Percentiles rank a stretch among this genome's conserved stretches.
phyloP scores from a whole-genome alignment of 768 basidiomycete genomes.

The Kwoniella heveanensis region DNA sequence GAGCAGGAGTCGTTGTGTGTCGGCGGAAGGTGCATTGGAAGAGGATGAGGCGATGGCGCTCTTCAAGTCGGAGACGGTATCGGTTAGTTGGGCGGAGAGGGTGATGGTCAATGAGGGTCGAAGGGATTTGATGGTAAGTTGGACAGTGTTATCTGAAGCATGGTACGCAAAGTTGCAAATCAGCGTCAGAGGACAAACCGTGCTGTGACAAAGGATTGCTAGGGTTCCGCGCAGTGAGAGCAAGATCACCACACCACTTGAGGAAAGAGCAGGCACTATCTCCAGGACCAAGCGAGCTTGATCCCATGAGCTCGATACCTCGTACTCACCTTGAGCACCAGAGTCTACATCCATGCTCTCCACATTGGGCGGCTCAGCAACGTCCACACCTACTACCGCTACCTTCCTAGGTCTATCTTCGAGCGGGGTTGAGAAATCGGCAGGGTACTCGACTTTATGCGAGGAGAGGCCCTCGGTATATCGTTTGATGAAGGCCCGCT shows the following conservation, averaged over 20 bases:
- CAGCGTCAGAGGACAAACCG: background rate
- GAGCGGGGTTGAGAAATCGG: slow-evolving; percentile 50
- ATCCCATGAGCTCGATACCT: no score
- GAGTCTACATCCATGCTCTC: slow-evolving; percentile 42
- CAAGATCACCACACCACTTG: no score
- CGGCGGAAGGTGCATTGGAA: slow-evolving; percentile 69
- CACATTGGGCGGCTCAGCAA: slow-evolving; percentile 47
- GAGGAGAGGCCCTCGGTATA: slow-evolving; percentile 51
- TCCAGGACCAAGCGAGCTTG: no score
- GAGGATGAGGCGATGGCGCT: slow-evolving; percentile 66
- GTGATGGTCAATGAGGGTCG: slow-evolving; percentile 80
- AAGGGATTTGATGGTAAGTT: slow-evolving; percentile 82
- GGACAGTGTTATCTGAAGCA: slow-evolving; percentile 61
- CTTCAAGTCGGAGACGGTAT: slow-evolving; percentile 81
- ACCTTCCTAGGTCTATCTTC: slow-evolving; percentile 54
- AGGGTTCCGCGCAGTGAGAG: no score
- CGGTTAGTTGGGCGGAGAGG: slow-evolving; percentile 70
- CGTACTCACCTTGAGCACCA: slow-evolving; percentile 40
- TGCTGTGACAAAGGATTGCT: no score
- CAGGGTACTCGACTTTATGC: slow-evolving; percentile 51
- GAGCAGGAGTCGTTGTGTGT: slow-evolving; percentile 80
- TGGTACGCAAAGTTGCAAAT: no score
- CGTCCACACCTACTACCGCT: slow-evolving; percentile 36
- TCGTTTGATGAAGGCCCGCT: slow-evolving; percentile 54
- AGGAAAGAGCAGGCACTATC: no score